Conservation (phyloP, 1,284 basidiomycete species). For the Phellinidium pouzarii region DNA sequence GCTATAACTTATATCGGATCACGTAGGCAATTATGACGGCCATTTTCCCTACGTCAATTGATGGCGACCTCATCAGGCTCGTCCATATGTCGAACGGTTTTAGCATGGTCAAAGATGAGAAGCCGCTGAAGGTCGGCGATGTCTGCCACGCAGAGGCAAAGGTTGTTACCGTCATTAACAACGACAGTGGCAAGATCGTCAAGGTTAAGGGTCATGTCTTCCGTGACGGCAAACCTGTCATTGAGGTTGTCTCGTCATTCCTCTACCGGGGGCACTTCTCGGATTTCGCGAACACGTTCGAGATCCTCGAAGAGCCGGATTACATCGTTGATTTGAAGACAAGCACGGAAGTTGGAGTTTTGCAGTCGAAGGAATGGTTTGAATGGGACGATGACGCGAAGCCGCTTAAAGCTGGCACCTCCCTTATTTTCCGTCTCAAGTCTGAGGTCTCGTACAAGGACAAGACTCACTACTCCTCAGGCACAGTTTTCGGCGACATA, state of each 20-base stretch:
- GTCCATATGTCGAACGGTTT: constrained; percentile 98
- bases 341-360: constrained; percentile 82
- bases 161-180: constrained; percentile 87
- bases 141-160: constrained; percentile 85
- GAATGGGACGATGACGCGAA: constrained; percentile 84
- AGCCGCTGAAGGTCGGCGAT: constrained; percentile 79
- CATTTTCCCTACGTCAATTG: constrained; percentile 88
- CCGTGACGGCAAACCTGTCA: constrained; percentile 71
- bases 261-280: constrained; percentile 92
- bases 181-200: constrained; percentile 89
- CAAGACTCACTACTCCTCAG: constrained; percentile 78
- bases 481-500: constrained; percentile 80
- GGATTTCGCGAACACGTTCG: constrained; percentile 95
- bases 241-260: constrained; percentile 94
- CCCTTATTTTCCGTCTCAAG: constrained; percentile 84
- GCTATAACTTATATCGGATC: not conserved
- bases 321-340: constrained; percentile 75
- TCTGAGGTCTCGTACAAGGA: constrained; percentile 89
- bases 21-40: constrained; percentile 90
- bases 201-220: constrained; percentile 86
- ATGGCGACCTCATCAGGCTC: constrained; percentile 91
- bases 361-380: constrained; percentile 98
- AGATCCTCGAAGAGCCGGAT: constrained; percentile 83
- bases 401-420: constrained; percentile 74
- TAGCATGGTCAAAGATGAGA: constrained; percentile 76